Conservation (phyloP, 176 grass and related monocot species). For the Elaeis guineensis region DNA sequence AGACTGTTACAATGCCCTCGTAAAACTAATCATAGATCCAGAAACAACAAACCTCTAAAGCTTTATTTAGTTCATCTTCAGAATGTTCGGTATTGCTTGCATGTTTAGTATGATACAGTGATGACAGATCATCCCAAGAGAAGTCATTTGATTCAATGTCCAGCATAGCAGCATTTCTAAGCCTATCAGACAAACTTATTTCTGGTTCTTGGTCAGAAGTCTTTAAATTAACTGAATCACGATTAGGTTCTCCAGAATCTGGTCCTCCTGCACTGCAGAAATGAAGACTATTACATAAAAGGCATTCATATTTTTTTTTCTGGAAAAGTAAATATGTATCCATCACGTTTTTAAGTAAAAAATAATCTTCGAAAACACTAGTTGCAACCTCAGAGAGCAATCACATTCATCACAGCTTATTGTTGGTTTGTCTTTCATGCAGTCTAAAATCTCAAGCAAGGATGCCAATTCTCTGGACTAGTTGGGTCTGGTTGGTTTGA, state of each 20-base stretch:
- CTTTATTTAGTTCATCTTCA: conserved; percentile 77
- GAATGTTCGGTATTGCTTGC: conserved; percentile 47
- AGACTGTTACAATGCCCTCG: too few species aligned
- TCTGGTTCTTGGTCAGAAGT: conserved; percentile 34
- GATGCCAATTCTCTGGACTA: too few species aligned
- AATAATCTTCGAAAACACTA: not conserved
- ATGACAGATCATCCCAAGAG: conserved; percentile 59
- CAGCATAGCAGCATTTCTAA: conserved; percentile 66
- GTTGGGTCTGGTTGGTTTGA: too few species aligned
- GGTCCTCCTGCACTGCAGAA: conserved; percentile 42
- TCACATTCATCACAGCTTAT: too few species aligned
- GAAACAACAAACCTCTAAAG: conserved; percentile 59
- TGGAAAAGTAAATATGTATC: not conserved
- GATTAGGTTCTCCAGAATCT: conserved; percentile 23
- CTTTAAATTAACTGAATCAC: conserved; percentile 9
- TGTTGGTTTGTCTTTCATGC: too few species aligned
- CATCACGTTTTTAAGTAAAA: not conserved
- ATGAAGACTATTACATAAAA: not conserved
- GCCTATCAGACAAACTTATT: conserved; percentile 60
- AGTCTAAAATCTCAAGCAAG: too few species aligned
- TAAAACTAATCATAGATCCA: too few species aligned
- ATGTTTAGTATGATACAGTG: conserved; percentile 83
- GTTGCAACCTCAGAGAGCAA: not conserved
- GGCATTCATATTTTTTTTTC: not conserved
- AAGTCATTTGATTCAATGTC: conserved; percentile 77